phyloP scores from a whole-genome alignment of 805 yeast genomes.

The Cyberlindnera suaveolens region DNA sequence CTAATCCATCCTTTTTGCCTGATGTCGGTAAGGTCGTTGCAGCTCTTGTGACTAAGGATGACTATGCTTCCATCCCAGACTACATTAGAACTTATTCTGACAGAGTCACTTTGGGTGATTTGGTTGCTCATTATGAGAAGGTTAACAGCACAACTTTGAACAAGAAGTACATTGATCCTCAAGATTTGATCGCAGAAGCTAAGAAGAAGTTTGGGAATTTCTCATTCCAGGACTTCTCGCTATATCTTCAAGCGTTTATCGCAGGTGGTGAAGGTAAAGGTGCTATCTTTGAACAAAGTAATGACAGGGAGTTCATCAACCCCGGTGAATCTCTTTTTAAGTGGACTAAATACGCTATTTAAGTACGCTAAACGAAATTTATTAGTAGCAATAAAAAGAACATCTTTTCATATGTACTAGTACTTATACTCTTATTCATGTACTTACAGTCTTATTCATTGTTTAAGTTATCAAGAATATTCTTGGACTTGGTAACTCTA shows the following conservation, averaged over 20 bases:
- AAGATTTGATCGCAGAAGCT: conserved; percentile 29
- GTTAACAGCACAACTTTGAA: conserved; percentile 30
- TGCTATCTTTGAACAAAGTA: conserved; percentile 19
- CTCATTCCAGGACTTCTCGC: conserved; percentile 28
- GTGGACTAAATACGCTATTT: conserved; percentile 30
- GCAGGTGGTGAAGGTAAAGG: conserved; percentile 39
- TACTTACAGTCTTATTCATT: conserved; percentile 2
- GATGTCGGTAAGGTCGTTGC: conserved; percentile 43
- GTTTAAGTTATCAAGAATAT: conserved; percentile 19
- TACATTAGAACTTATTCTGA: conserved; percentile 37
- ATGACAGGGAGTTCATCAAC: conserved; percentile 38
- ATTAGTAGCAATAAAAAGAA: no score
- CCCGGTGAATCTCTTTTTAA: conserved; percentile 39
- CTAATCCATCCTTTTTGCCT: conserved; percentile 30
- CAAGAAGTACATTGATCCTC: conserved; percentile 26
- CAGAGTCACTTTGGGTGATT: conserved; percentile 31
- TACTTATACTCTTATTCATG: neutral
- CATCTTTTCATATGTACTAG: no score
- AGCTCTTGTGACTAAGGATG: conserved; percentile 30
- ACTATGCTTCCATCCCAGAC: conserved; percentile 37
- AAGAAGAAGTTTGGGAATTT: conserved; percentile 26
- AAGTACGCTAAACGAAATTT: neutral
- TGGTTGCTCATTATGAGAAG: conserved; percentile 35
- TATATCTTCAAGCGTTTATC: conserved; percentile 30
- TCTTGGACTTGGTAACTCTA: conserved; percentile 20